phyloP scores from a whole-genome alignment of 2,329 filamentous ascomycete genomes.

The Curvularia verruculosa region DNA sequence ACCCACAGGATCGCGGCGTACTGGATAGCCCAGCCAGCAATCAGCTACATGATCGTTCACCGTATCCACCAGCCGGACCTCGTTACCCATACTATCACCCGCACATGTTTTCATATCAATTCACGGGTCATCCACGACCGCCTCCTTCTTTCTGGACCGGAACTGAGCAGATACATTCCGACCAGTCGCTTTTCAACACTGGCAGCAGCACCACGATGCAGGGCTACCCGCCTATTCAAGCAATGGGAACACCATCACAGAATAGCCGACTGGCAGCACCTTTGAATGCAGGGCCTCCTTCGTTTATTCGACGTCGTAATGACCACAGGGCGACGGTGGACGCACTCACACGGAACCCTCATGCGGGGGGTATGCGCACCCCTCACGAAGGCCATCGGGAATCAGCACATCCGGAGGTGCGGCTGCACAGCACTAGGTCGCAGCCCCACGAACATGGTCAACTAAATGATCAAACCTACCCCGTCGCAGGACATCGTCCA shows the following conservation, averaged over 20 bases:
- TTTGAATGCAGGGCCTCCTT: conserved; percentile 1
- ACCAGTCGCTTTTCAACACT: conserved; percentile 11
- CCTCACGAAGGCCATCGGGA: conserved; percentile 17
- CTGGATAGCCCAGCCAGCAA: conserved; percentile 13
- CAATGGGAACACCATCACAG: conserved; percentile 1
- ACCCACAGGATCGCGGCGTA: conserved; percentile 19
- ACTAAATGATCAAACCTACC: conserved; percentile 12
- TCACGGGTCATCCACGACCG: conserved; percentile 18
- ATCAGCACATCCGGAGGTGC: conserved; percentile 11
- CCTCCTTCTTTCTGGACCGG: conserved; percentile 27
- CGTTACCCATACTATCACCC: conserved; percentile 21
- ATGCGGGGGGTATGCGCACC: conserved; percentile 11
- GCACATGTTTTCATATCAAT: conserved; percentile 11
- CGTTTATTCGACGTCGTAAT: conserved; percentile 12
- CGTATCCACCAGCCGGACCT: conserved; percentile 15
- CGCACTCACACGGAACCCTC: conserved; percentile 13
- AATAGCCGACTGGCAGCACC: conserved; percentile 8
- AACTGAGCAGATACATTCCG: conserved; percentile 9
- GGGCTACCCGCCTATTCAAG: conserved; percentile 8
- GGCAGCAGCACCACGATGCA: conserved; percentile 11
- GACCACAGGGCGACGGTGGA: conserved; percentile 6
- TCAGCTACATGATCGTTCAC: conserved; percentile 13
- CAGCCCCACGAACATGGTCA: conserved; percentile 23
- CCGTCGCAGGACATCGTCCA: conserved; percentile 22
- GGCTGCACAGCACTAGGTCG: conserved; percentile 12